These are phyloP conservation scores for Monosiga brevicollis DNA, from an alignment of 78 protist species.

Conservation along the genomic window DNA sequence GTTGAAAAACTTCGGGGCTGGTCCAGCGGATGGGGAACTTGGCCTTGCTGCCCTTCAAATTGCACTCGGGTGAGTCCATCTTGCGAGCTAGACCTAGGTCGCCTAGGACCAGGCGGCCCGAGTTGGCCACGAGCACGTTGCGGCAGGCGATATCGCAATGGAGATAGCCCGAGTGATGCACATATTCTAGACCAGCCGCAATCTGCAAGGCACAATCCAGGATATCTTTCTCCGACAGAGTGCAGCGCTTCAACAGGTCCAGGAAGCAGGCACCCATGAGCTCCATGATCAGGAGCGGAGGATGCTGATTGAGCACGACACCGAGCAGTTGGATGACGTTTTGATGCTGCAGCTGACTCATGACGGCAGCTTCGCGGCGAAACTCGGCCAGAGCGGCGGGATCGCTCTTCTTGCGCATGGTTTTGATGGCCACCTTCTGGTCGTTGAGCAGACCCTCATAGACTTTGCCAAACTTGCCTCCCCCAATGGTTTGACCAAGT, in stretches of 20 bases:
- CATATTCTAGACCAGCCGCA: background rate
- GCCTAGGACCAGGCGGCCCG: background rate
- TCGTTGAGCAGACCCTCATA: background rate
- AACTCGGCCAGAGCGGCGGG: background rate
- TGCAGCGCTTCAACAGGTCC: background rate
- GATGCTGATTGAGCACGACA: no score
- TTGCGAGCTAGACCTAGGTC: background rate
- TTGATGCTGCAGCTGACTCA: background rate
- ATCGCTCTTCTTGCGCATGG: conserved; percentile 1
- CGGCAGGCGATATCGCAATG: background rate
- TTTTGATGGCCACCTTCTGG: conserved; percentile 7
- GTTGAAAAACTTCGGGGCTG: background rate
- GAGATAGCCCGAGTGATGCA: background rate
- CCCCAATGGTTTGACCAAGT: no score
- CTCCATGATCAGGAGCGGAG: background rate
- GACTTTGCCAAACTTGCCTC: no score
- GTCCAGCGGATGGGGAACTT: background rate
- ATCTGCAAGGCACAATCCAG: no score
- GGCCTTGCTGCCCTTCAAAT: background rate
- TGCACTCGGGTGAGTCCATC: background rate
- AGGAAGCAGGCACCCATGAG: background rate
- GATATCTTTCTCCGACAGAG: no score
- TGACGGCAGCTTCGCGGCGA: background rate
- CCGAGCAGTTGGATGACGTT: background rate
- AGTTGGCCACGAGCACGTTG: background rate